Percentiles rank a stretch among this genome's conserved stretches.
Conservation (phyloP, 2,329 filamentous ascomycete species). For the Alternaria infectoria region DNA sequence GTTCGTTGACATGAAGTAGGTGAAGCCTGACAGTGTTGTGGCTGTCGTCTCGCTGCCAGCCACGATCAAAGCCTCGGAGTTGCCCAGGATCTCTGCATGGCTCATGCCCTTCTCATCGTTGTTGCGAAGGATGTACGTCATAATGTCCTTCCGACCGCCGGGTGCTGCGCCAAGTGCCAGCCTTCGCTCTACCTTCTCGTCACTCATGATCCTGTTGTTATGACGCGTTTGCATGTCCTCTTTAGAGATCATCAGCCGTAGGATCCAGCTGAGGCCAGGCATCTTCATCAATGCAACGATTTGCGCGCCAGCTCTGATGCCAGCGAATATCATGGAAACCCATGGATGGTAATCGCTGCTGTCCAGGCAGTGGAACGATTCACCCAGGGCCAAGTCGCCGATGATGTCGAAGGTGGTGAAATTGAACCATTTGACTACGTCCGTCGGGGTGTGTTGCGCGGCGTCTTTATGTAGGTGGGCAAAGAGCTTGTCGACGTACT, state of each 20-base stretch:
- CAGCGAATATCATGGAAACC: constrained; percentile 20
- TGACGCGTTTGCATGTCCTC: not conserved
- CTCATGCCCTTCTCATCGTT: constrained; percentile 21
- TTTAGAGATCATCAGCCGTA: not conserved
- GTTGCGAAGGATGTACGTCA: constrained; percentile 16
- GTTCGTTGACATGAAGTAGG: constrained; percentile 13
- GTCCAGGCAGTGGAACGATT: constrained; percentile 46
- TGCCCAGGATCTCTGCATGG: constrained; percentile 38
- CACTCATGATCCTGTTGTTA: not conserved
- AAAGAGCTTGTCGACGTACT: constrained; percentile 34
- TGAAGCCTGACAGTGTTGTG: constrained; percentile 8
- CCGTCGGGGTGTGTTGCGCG: not conserved
- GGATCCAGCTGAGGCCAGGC: not conserved
- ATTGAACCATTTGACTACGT: constrained; percentile 38
- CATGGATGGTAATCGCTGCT: constrained; percentile 41
- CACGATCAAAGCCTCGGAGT: constrained; percentile 38
- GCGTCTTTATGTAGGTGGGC: not conserved
- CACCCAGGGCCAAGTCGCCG: constrained; percentile 51
- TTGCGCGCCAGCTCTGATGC: not conserved
- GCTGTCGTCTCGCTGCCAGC: constrained; percentile 45
- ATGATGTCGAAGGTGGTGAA: constrained; percentile 52
- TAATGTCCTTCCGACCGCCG: constrained; percentile 6
- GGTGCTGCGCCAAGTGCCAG: constrained; percentile 2
- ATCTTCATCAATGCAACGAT: not conserved
- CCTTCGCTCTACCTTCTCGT: not conserved